Evolutionary conservation across 2,329 filamentous ascomycete genomes (phyloP).

Genomic region (Penicillium sp.): DNA sequence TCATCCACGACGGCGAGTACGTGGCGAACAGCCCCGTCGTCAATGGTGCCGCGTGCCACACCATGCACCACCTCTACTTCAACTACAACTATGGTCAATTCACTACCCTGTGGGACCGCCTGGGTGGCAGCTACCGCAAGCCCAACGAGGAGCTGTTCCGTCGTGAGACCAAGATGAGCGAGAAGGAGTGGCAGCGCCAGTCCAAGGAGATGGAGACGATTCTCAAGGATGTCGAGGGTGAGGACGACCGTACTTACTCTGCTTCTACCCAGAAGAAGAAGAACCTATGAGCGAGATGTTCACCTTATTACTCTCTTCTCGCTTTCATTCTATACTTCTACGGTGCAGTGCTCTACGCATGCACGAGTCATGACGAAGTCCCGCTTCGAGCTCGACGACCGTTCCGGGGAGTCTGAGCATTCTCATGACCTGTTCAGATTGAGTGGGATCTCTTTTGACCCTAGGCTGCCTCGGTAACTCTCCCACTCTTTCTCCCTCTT

Average conservation of each 20-base stretch:
- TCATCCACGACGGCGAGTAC: conserved; percentile 96
- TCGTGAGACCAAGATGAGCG: conserved; percentile 81
- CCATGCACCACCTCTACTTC: conserved; percentile 84
- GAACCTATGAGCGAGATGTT: conserved; percentile 32
- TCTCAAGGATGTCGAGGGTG: conserved; percentile 71
- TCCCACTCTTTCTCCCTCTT: not conserved
- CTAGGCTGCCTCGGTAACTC: not conserved
- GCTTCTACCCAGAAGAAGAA: conserved; percentile 42
- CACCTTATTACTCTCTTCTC: not conserved
- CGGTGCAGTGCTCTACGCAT: not conserved
- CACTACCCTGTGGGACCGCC: conserved; percentile 86
- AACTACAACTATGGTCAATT: conserved; percentile 96
- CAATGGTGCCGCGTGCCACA: conserved; percentile 96
- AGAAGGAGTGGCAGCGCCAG: conserved; percentile 78
- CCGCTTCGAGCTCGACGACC: not conserved
- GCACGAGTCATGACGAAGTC: not conserved
- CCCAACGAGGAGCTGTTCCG: conserved; percentile 84
- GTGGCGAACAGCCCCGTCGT: conserved; percentile 86
- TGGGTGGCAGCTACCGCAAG: conserved; percentile 83
- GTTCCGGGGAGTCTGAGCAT: no score
- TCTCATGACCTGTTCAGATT: not conserved
- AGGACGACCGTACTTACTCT: conserved; percentile 50
- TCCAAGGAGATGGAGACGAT: conserved; percentile 73
- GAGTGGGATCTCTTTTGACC: not conserved
- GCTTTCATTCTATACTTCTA: not conserved